phyloP scores from a whole-genome alignment of 805 yeast genomes.

The Metschnikowia kunwiensis region DNA sequence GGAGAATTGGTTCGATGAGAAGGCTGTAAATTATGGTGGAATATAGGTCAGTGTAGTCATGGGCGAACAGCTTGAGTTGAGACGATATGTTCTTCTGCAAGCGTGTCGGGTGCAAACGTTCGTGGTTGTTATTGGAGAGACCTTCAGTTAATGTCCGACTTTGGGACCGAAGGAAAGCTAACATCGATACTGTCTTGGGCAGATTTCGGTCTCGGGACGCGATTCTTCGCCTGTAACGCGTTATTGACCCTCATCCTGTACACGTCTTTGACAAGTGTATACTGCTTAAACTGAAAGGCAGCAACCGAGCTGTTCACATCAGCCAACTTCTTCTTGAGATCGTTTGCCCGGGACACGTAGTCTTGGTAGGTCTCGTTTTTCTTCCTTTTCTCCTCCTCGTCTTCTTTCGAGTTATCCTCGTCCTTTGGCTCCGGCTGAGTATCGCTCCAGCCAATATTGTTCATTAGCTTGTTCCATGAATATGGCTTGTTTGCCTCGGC shows the following conservation, averaged over 20 bases:
- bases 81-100: neutral
- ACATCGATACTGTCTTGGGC: neutral
- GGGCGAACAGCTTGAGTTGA: too few species aligned
- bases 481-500: conserved; percentile 32
- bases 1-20: conserved; percentile 78
- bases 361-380: conserved; percentile 17
- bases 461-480: conserved; percentile 31
- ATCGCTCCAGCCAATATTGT: conserved; percentile 20
- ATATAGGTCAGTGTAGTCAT: too few species aligned
- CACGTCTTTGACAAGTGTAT: conserved; percentile 38
- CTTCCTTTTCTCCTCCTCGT: conserved; percentile 20
- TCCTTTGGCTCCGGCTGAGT: conserved; percentile 8
- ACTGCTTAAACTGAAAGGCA: conserved; percentile 35
- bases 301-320: conserved; percentile 23
- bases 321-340: conserved; percentile 17
- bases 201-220: conserved; percentile 1
- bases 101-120: too few species aligned
- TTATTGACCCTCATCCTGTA: conserved; percentile 39
- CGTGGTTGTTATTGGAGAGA: neutral
- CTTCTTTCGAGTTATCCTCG: conserved; percentile 23
- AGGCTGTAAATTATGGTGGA: conserved; percentile 52
- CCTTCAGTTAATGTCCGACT: conserved; percentile 1
- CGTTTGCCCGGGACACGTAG: conserved; percentile 19
- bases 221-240: conserved; percentile 4
- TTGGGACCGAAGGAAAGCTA: conserved; percentile 6